Evolutionary conservation across 345 rosid species (phyloP).

Genomic region (Chamaenerion angustifolium): DNA sequence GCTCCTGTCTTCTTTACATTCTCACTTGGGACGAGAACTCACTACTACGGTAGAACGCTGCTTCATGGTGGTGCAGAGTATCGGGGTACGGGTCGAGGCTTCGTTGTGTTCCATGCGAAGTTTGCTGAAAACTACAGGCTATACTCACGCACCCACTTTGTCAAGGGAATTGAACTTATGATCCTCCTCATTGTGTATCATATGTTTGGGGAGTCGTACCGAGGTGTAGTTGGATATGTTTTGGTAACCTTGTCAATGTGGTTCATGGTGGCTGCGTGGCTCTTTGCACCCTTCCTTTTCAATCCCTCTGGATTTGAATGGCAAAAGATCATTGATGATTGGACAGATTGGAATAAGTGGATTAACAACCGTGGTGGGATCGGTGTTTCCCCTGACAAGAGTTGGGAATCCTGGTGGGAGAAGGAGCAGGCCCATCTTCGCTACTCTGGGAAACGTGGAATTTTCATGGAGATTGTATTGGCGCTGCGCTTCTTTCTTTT

Average conservation of each 20-base stretch:
- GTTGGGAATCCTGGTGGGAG: slow-evolving; percentile 99
- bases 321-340: slow-evolving; percentile 98
- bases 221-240: slow-evolving; percentile 73
- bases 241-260: slow-evolving; percentile 87
- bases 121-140: slow-evolving; percentile 97
- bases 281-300: slow-evolving; percentile 95
- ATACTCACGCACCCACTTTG: slow-evolving; percentile 97
- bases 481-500: slow-evolving; percentile 77
- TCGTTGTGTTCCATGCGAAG: slow-evolving; percentile 97
- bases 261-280: slow-evolving; percentile 99
- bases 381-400: slow-evolving; percentile 90
- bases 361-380: slow-evolving; percentile 86
- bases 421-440: slow-evolving; percentile 93
- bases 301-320: slow-evolving; percentile 98
- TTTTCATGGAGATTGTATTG: slow-evolving; percentile 70
- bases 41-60: slow-evolving; percentile 84
- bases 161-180: slow-evolving; percentile 95
- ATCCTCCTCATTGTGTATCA: slow-evolving; percentile 77
- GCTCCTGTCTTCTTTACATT: slow-evolving; percentile 98
- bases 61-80: slow-evolving; percentile 98
- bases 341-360: slow-evolving; percentile 99
- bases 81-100: slow-evolving; percentile 93
- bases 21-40: slow-evolving; percentile 97
- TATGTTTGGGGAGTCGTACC: slow-evolving; percentile 70
- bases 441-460: slow-evolving; percentile 87